Conservation (phyloP, 805 yeast genomes). For the Lipomyces orientalis region DNA sequence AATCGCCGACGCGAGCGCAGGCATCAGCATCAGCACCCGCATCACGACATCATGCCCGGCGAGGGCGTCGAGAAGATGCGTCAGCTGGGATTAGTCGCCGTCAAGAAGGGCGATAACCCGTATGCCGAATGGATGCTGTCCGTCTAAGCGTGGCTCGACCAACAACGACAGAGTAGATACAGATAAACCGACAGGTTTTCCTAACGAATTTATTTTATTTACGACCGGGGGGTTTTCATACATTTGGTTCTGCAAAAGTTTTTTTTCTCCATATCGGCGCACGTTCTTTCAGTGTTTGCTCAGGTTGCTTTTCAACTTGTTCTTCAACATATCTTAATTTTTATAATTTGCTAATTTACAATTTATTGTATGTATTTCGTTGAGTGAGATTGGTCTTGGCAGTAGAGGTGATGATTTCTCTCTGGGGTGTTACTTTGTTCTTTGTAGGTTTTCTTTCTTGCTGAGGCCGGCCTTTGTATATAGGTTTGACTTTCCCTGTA, state of each 20-base stretch:
- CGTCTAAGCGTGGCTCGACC: neutral
- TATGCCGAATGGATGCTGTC: slow-evolving; percentile 38
- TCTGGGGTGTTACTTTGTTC: too few species aligned
- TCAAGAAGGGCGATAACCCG: slow-evolving; percentile 30
- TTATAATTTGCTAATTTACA: neutral
- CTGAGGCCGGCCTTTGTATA: too few species aligned
- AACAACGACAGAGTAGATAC: neutral
- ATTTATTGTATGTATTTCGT: neutral
- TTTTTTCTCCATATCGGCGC: neutral
- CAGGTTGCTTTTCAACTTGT: neutral
- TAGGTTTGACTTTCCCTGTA: too few species aligned
- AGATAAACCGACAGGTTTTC: neutral
- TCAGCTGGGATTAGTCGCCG: slow-evolving; percentile 37
- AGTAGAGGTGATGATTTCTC: too few species aligned
- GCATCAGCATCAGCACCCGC: slow-evolving; percentile 21
- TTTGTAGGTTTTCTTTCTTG: too few species aligned
- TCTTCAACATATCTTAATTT: neutral
- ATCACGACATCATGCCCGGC: slow-evolving; percentile 33
- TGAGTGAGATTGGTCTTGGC: too few species aligned
- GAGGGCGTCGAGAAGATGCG: slow-evolving; percentile 41
- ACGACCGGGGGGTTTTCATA: neutral
- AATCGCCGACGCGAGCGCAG: slow-evolving; percentile 28
- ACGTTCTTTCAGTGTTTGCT: neutral
- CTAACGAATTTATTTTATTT: neutral
- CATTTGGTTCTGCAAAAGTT: slow-evolving; percentile 1